phyloP scores from a whole-genome alignment of 805 yeast genomes.

The Candida fluviatilis region DNA sequence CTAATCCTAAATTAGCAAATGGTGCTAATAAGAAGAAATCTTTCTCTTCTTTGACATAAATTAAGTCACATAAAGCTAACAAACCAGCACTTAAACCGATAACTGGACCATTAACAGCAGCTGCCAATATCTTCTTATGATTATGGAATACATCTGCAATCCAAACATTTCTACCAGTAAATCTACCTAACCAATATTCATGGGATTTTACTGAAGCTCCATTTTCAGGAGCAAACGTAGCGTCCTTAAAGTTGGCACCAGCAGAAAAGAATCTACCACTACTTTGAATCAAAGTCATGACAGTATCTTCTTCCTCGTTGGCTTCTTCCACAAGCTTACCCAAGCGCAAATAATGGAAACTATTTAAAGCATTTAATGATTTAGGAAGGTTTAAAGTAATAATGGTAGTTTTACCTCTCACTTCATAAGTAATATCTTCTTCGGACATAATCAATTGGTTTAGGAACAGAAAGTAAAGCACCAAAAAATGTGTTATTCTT shows the following conservation, averaged over 20 bases:
- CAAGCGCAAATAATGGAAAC: slow-evolving; percentile 57
- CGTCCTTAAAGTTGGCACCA: slow-evolving; percentile 68
- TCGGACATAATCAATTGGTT: slow-evolving; percentile 3
- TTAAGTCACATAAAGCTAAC: slow-evolving; percentile 70
- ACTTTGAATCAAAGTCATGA: slow-evolving; percentile 63
- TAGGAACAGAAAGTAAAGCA: neutral
- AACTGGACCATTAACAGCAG: slow-evolving; percentile 83
- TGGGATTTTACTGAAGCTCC: slow-evolving; percentile 24
- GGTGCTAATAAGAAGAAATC: slow-evolving; percentile 65
- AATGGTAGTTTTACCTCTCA: slow-evolving; percentile 47
- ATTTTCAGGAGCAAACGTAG: slow-evolving; percentile 18
- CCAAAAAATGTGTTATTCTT: too few species aligned
- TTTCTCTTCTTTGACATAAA: slow-evolving; percentile 60
- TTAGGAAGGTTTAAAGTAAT: slow-evolving; percentile 65
- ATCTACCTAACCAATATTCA: slow-evolving; percentile 49
- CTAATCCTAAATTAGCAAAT: slow-evolving; percentile 77
- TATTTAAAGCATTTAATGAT: slow-evolving; percentile 62
- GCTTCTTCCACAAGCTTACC: slow-evolving; percentile 60
- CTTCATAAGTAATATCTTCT: slow-evolving; percentile 35
- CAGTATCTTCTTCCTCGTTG: slow-evolving; percentile 55
- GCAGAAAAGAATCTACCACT: slow-evolving; percentile 77
- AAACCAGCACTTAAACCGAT: slow-evolving; percentile 75
- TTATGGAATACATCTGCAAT: slow-evolving; percentile 64
- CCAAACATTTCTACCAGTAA: slow-evolving; percentile 68
- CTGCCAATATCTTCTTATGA: slow-evolving; percentile 67